These are phyloP conservation scores for Zalaria obscura DNA, from an alignment of 2,329 filamentous ascomycete genomes.

Conservation along the genomic window DNA sequence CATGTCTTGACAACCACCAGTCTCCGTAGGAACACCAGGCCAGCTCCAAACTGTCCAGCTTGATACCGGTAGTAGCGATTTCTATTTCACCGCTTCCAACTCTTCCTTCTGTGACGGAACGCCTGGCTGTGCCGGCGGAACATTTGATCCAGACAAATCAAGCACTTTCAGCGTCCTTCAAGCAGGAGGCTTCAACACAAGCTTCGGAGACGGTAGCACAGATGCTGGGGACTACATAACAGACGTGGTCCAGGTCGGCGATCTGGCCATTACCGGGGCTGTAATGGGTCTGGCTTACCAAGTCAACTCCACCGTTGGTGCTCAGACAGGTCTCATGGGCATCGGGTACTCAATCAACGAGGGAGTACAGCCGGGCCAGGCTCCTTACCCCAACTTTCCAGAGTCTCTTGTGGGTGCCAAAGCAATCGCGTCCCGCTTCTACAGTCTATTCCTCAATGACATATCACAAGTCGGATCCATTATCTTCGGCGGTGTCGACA, in stretches of 20 bases:
- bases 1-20: no score
- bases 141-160: constrained; percentile 12
- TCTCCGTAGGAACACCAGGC: constrained; percentile 19
- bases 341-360: no score
- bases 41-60: constrained; percentile 17
- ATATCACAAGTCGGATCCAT: constrained; percentile 52
- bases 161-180: constrained; percentile 13
- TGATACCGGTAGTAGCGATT: constrained; percentile 19
- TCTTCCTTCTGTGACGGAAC: constrained; percentile 11
- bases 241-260: constrained; percentile 10
- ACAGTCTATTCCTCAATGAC: constrained; percentile 51
- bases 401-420: constrained; percentile 48
- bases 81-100: constrained; percentile 15
- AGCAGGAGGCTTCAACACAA: constrained; percentile 14
- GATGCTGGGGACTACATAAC: constrained; percentile 14
- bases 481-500: constrained; percentile 67
- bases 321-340: no score
- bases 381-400: constrained; percentile 43
- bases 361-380: no score
- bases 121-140: constrained; percentile 13
- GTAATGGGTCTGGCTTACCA: no score
- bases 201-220: constrained; percentile 16
- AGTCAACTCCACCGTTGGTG: no score
- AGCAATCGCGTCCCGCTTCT: constrained; percentile 47
- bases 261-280: no score